Conservation (phyloP, 345 rosid species). For the Diplotaxis tenuifolia region DNA sequence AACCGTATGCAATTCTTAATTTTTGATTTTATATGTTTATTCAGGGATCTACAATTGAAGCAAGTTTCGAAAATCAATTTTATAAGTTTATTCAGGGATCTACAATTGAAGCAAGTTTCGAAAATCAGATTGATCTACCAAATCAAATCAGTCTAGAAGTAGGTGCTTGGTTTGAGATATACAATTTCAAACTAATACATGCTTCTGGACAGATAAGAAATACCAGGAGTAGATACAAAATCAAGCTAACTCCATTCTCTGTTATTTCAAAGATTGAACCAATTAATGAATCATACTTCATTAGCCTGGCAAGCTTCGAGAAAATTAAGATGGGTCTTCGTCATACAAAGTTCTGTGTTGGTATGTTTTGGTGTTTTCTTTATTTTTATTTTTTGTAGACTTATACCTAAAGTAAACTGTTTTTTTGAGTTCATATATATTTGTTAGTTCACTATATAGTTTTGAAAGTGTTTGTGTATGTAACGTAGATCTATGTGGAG, state of each 20-base stretch:
- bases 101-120: background rate
- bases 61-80: background rate
- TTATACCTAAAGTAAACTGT: too few species aligned
- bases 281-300: background rate
- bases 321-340: too few species aligned
- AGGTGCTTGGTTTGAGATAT: background rate
- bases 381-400: too few species aligned
- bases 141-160: background rate
- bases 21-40: too few species aligned
- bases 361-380: too few species aligned
- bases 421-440: too few species aligned
- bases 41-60: background rate
- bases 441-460: too few species aligned
- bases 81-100: too few species aligned
- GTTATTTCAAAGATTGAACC: background rate
- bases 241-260: background rate
- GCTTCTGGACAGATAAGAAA: background rate
- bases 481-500: background rate
- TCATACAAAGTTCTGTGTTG: too few species aligned
- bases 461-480: too few species aligned
- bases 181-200: background rate
- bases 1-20: background rate
- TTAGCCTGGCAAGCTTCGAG: too few species aligned
- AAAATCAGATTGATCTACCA: background rate
- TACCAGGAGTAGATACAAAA: background rate